Evolutionary conservation across 2,329 filamentous ascomycete genomes (phyloP).

Genomic region (Aspergillus sp.): DNA sequence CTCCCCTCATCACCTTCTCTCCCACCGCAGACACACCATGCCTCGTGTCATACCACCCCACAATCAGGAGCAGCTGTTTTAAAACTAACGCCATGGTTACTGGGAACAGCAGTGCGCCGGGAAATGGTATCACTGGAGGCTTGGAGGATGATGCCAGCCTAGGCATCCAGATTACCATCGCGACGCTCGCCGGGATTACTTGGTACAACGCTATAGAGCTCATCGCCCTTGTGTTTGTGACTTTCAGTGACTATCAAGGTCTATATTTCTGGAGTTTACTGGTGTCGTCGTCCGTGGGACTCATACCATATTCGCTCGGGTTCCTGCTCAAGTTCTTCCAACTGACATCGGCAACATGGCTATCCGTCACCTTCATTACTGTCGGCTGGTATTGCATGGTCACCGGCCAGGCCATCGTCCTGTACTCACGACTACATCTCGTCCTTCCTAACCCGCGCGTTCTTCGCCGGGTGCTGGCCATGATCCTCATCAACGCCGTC

Average conservation of each 20-base stretch:
- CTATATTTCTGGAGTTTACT: conserved; percentile 54
- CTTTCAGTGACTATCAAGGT: conserved; percentile 47
- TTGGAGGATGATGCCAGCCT: conserved; percentile 34
- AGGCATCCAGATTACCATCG: conserved; percentile 44
- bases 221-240: conserved; percentile 49
- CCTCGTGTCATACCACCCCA: conserved; percentile 1
- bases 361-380: conserved; percentile 45
- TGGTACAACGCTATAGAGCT: conserved; percentile 54
- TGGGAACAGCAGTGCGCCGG: conserved; percentile 21
- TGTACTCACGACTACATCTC: conserved; percentile 52
- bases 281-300: conserved; percentile 44
- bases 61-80: conserved; percentile 2
- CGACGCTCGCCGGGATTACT: conserved; percentile 47
- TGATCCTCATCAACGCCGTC: conserved; percentile 49
- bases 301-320: conserved; percentile 47
- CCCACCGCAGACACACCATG: conserved; percentile 12
- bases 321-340: conserved; percentile 51
- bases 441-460: conserved; percentile 41
- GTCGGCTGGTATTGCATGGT: conserved; percentile 51
- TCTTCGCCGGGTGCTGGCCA: conserved; percentile 42
- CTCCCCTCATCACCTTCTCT: neutral
- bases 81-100: conserved; percentile 24
- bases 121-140: conserved; percentile 40
- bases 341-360: conserved; percentile 33
- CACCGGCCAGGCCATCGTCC: conserved; percentile 49